Base-by-base conservation (phyloP, 768 basidiomycete genomes). In the Gymnopilus dilepis region DNA sequence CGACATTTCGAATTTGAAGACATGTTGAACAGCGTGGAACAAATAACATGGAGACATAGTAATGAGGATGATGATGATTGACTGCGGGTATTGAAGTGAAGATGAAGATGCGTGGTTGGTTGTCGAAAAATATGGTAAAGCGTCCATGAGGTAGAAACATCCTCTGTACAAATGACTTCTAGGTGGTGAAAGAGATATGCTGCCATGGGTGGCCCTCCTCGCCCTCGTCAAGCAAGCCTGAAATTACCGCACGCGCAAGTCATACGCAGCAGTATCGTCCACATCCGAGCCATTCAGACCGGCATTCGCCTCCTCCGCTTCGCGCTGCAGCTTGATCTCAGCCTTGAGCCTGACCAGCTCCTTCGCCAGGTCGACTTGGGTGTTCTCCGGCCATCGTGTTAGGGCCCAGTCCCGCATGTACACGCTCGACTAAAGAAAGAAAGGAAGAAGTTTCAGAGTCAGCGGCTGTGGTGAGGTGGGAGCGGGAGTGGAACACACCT, bases 391-490 rank as follows among this genome's bases (percentile, higher is more conserved):
- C 92, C 92, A 96, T 30, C 86, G 82, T 26, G 85, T 84, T 37
- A 90, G 77, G 0, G 92, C 94, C 97, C 97, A 99, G 47, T 88
- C 84, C 30, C 90, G 84, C 69, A 95, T 89, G 74, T 85, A 94
- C 52, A 89, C 79, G 68, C 93, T 94, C 31, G 92, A 90, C 90
- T 97, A 62, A 8, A 62, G 7, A 15, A 42, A 5, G 40, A 56
- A 13, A 22, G 45, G 19, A 53, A 48, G 59, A 28, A 43, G 48
- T 8, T 6, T 4, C 24, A n/a, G 17, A 47, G 9, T 22, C 24
- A 45, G 33, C 28, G 8, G 43, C 34, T 6, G 38, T 33, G 31
- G 12, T 1, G 7, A 6, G 47, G 17, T 52, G 37, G 31, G 31
- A 34, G 2, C 6, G 62, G 51, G 24, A 48, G 40, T 13, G 2